A percentile compares a stretch with the other conserved stretches of the same genome.
phyloP scores from a whole-genome alignment of 805 yeast species.

The Priceomyces castillae region DNA sequence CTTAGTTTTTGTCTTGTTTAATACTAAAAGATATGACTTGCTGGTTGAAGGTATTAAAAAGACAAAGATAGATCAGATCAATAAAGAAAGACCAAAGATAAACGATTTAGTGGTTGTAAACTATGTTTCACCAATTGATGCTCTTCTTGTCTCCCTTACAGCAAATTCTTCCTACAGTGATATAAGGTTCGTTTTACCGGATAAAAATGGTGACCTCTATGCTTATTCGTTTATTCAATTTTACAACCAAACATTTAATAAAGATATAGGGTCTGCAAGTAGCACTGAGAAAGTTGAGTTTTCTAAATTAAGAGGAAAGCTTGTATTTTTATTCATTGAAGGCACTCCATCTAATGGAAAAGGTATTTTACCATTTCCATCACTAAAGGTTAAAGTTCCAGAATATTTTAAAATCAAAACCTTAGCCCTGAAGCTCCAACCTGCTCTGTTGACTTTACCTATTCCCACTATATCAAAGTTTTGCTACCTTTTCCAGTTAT shows the following conservation, averaged over 20 bases:
- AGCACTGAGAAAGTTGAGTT: constrained; percentile 18
- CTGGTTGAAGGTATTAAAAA: constrained; percentile 51
- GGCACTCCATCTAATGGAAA: constrained; percentile 87
- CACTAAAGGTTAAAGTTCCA: constrained; percentile 5
- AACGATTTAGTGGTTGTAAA: constrained; percentile 57
- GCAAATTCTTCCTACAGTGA: constrained; percentile 23
- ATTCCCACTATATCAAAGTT: constrained; percentile 25
- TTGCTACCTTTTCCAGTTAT: constrained; percentile 21
- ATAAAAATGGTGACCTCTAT: constrained; percentile 29
- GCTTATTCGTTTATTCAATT: constrained; percentile 25
- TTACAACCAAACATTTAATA: constrained; percentile 21
- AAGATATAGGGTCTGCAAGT: constrained; percentile 4
- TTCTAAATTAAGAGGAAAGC: constrained; percentile 32
- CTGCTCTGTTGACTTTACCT: constrained; percentile 35
- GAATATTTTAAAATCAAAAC: constrained; percentile 28
- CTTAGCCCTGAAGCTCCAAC: constrained; percentile 37
- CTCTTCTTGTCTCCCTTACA: constrained; percentile 33
- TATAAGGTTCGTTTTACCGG: constrained; percentile 40
- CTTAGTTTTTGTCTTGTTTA: constrained; percentile 25
- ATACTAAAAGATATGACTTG: constrained; percentile 37
- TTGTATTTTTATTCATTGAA: constrained; percentile 62
- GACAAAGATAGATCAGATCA: constrained; percentile 33
- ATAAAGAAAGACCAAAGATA: constrained; percentile 31
- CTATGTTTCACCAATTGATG: constrained; percentile 58
- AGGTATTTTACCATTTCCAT: constrained; percentile 59